These are phyloP conservation scores for Solanum sejunctum DNA, from an alignment of 257 asterid species.

Conservation along the genomic window DNA sequence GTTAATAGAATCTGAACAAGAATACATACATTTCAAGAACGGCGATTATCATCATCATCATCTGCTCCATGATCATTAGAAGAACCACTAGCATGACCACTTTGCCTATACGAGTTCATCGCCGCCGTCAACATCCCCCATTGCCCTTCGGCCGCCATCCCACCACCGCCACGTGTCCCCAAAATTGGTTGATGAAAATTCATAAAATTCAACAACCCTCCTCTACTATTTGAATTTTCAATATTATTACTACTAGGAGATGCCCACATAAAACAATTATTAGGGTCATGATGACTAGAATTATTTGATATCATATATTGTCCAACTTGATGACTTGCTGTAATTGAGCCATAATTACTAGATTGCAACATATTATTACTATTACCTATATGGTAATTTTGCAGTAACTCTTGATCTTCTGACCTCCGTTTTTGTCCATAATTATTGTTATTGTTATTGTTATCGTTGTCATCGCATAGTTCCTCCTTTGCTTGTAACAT, in stretches of 20 bases:
- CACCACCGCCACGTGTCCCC: slow-evolving; percentile 4
- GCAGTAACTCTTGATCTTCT: slow-evolving; percentile 19
- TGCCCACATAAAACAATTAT: slow-evolving; percentile 39
- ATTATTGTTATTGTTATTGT: not conserved
- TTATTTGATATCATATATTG: slow-evolving; percentile 2
- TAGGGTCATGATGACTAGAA: slow-evolving; percentile 5
- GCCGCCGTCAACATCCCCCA: slow-evolving; percentile 40
- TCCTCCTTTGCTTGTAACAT: slow-evolving; percentile 45
- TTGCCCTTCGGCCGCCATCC: slow-evolving; percentile 38
- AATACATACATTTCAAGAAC: slow-evolving; percentile 8
- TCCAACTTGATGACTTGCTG: slow-evolving; percentile 10
- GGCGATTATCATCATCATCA: slow-evolving; percentile 2
- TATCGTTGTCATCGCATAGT: not conserved
- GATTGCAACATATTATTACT: slow-evolving; percentile 9
- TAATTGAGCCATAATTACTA: slow-evolving; percentile 9
- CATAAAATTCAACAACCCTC: slow-evolving; percentile 44
- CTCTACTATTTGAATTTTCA: slow-evolving; percentile 8
- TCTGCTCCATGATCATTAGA: slow-evolving; percentile 5
- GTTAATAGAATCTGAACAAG: not conserved
- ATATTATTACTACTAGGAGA: slow-evolving; percentile 9
- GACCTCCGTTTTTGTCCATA: slow-evolving; percentile 14
- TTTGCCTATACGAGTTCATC: slow-evolving; percentile 27
- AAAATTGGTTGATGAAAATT: slow-evolving; percentile 30
- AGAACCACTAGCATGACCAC: slow-evolving; percentile 14
- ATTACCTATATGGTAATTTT: slow-evolving; percentile 2